Conservation (phyloP, 106 monocot genomes). For the Agapanthus africanus region DNA sequence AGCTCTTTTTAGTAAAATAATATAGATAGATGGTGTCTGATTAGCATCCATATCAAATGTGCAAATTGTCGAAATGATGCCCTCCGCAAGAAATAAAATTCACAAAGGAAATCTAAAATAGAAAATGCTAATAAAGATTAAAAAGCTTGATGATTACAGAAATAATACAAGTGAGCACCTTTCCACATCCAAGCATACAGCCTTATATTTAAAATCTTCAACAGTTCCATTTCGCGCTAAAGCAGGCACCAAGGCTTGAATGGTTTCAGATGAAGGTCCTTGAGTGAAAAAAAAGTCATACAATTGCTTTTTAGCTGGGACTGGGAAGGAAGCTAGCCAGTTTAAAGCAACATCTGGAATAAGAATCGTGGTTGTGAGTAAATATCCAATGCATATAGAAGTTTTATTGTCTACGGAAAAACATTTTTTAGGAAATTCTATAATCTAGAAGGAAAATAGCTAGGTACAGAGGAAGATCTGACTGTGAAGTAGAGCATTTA, state of each 20-base stretch:
- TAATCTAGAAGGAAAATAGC: background rate
- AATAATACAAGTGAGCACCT: conserved; percentile 36
- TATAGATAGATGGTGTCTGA: too few species aligned
- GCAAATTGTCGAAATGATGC: too few species aligned
- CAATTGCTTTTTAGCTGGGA: conserved; percentile 39
- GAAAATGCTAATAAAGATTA: background rate
- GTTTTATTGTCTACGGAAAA: background rate
- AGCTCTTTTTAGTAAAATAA: too few species aligned
- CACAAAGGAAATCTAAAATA: conserved; percentile 1
- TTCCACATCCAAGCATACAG: conserved; percentile 56
- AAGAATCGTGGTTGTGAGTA: conserved; percentile 2
- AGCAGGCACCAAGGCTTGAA: conserved; percentile 61
- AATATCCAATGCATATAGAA: background rate
- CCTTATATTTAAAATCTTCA: conserved; percentile 31
- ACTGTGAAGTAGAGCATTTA: too few species aligned
- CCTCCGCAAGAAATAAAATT: too few species aligned
- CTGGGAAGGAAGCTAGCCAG: conserved; percentile 59
- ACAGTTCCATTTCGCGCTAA: conserved; percentile 28
- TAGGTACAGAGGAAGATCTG: too few species aligned
- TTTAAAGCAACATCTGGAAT: conserved; percentile 67
- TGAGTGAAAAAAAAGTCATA: conserved; percentile 83
- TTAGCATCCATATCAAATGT: too few species aligned
- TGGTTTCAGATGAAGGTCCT: conserved; percentile 59
- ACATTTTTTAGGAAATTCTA: background rate
- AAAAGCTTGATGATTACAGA: conserved; percentile 1